Conservation (phyloP, 108 stramenopile genomes). For the Fragilaria crotonensis region DNA sequence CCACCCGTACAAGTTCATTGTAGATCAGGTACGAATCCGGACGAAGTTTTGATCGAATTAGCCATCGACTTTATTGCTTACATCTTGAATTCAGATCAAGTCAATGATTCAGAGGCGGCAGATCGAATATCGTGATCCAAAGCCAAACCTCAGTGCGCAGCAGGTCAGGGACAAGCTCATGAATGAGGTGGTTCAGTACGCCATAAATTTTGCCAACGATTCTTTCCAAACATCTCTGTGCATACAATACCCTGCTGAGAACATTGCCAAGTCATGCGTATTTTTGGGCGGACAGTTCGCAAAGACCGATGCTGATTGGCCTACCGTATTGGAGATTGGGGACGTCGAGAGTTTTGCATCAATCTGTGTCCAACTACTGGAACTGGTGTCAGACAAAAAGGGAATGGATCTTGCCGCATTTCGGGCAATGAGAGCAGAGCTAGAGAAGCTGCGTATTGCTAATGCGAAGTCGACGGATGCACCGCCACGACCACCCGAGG, state of each 20-base stretch:
- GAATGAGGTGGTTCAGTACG: conserved; percentile 64
- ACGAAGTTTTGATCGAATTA: no score
- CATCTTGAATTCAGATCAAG: conserved; percentile 28
- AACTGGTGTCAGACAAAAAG: conserved; percentile 45
- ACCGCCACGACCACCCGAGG: background rate
- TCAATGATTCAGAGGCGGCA: conserved; percentile 38
- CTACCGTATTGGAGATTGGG: conserved; percentile 29
- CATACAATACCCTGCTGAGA: conserved; percentile 54
- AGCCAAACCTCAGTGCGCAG: conserved; percentile 5
- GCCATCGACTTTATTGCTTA: background rate
- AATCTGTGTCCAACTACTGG: conserved; percentile 46
- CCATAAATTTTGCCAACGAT: conserved; percentile 85
- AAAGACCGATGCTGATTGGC: conserved; percentile 39
- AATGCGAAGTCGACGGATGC: background rate
- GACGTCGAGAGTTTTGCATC: conserved; percentile 6
- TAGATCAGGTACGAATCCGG: conserved; percentile 39
- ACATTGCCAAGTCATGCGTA: conserved; percentile 64
- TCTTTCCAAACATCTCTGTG: conserved; percentile 77
- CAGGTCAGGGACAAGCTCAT: conserved; percentile 42
- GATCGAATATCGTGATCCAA: conserved; percentile 33
- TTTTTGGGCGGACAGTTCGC: conserved; percentile 63
- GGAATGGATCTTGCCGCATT: conserved; percentile 32
- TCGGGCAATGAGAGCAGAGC: conserved; percentile 25
- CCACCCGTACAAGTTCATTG: conserved; percentile 82
- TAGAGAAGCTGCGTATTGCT: conserved; percentile 12